Conservation (phyloP, 495 filamentous ascomycete genomes). For the Hypoxylon perforatum region DNA sequence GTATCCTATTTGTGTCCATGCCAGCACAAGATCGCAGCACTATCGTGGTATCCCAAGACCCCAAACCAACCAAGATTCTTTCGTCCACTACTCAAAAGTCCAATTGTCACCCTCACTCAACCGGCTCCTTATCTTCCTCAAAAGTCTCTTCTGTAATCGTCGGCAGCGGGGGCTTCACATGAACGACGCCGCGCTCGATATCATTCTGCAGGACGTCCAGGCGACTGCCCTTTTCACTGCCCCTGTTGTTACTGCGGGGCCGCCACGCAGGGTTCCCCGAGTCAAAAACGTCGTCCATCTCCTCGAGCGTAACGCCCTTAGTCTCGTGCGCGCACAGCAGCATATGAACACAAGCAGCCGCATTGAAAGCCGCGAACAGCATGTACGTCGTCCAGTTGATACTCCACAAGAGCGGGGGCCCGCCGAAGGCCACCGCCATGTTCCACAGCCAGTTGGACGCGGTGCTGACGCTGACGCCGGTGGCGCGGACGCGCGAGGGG, state of each 20-base stretch:
- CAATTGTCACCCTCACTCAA: too few relatives aligned
- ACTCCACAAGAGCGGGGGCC: constrained; percentile 65
- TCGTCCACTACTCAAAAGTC: too few relatives aligned
- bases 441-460: constrained; percentile 80
- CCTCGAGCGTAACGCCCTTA: constrained; percentile 80
- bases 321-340: constrained; percentile 80
- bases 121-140: too few relatives aligned
- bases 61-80: too few relatives aligned
- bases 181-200: constrained; percentile 57
- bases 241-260: constrained; percentile 19
- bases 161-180: too few relatives aligned
- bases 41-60: too few relatives aligned
- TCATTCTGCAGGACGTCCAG: constrained; percentile 62
- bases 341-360: constrained; percentile 75
- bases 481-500: constrained; percentile 75
- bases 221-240: constrained; percentile 53
- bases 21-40: too few relatives aligned
- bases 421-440: constrained; percentile 71
- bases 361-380: constrained; percentile 77
- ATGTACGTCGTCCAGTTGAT: constrained; percentile 72
- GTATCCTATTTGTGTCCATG: too few relatives aligned
- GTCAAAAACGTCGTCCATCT: constrained; percentile 70
- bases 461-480: constrained; percentile 73
- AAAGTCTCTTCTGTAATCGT: too few relatives aligned
- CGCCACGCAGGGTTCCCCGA: constrained; percentile 64